phyloP scores from a whole-genome alignment of 768 basidiomycete genomes.

The Mrakia frigida region DNA sequence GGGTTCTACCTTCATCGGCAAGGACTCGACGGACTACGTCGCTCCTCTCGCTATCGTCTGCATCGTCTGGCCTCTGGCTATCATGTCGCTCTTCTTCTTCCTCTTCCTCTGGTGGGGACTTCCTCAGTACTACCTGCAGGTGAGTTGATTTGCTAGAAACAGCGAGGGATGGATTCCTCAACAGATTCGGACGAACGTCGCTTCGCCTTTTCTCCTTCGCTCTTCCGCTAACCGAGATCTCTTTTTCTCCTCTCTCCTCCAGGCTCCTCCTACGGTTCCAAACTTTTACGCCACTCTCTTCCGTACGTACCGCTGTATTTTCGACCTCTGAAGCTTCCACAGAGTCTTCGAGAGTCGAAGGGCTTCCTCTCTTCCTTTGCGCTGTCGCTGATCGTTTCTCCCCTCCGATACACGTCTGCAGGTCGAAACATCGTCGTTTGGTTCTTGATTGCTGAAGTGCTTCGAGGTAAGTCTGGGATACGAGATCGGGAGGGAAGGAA shows the following conservation, averaged over 20 bases:
- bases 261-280: conserved; percentile 90
- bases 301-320: conserved; percentile 47
- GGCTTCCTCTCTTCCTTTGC: too few relatives aligned
- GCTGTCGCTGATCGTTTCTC: too few relatives aligned
- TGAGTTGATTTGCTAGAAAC: not conserved
- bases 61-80: conserved; percentile 72
- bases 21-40: conserved; percentile 49
- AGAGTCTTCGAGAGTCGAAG: too few relatives aligned
- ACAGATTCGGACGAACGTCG: too few relatives aligned
- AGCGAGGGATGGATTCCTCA: too few relatives aligned
- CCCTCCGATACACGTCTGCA: too few relatives aligned
- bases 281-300: conserved; percentile 85
- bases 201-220: not conserved
- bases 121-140: conserved; percentile 54
- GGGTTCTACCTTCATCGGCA: conserved; percentile 69
- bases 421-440: conserved; percentile 77
- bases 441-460: conserved; percentile 87
- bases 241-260: conserved; percentile 45
- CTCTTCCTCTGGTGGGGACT: conserved; percentile 80
- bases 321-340: too few relatives aligned
- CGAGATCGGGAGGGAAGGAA: conserved; percentile 38
- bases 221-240: not conserved
- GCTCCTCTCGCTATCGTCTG: conserved; percentile 70
- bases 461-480: conserved; percentile 57
- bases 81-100: conserved; percentile 67